These are phyloP conservation scores for Alternaria brassicicola DNA, from an alignment of 2,329 filamentous ascomycete species.

Conservation along the genomic window DNA sequence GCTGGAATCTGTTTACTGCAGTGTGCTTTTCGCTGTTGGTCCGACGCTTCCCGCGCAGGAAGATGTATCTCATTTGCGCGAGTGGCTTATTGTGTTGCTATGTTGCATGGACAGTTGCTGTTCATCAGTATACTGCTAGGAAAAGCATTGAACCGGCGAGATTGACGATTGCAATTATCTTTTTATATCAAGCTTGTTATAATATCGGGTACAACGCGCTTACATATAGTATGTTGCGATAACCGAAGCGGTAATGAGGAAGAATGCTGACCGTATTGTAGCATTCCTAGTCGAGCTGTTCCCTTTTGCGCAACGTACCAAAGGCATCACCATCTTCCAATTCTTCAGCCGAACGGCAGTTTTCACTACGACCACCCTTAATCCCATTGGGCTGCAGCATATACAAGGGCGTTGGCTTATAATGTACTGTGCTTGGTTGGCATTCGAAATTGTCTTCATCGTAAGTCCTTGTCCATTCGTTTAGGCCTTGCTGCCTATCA, in stretches of 20 bases:
- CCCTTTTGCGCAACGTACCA: slow-evolving; percentile 56
- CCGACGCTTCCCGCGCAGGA: slow-evolving; percentile 61
- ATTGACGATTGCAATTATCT: slow-evolving; percentile 56
- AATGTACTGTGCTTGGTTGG: slow-evolving; percentile 66
- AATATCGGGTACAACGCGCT: slow-evolving; percentile 69
- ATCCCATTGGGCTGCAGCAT: slow-evolving; percentile 66
- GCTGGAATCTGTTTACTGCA: slow-evolving; percentile 64
- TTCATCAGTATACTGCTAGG: slow-evolving; percentile 55
- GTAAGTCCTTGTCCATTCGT: slow-evolving; percentile 13
- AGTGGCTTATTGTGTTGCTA: slow-evolving; percentile 41
- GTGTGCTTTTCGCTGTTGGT: slow-evolving; percentile 61
- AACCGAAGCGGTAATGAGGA: neutral
- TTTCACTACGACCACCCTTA: slow-evolving; percentile 65
- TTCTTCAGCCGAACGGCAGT: slow-evolving; percentile 66
- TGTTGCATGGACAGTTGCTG: slow-evolving; percentile 51
- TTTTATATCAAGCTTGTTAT: slow-evolving; percentile 59
- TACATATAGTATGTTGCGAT: slow-evolving; percentile 56
- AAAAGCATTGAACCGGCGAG: slow-evolving; percentile 46
- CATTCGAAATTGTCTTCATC: slow-evolving; percentile 65
- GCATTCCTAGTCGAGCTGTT: slow-evolving; percentile 59
- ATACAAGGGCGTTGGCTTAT: slow-evolving; percentile 69
- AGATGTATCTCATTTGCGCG: slow-evolving; percentile 58
- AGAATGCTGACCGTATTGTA: slow-evolving; percentile 28
- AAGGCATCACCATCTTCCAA: slow-evolving; percentile 63
- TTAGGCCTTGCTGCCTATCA: neutral